A percentile compares a stretch with the other conserved stretches of the same genome.
Evolutionary conservation across 2,329 filamentous ascomycete genomes (phyloP).

Genomic region (Ceratocystis lukuohia): DNA sequence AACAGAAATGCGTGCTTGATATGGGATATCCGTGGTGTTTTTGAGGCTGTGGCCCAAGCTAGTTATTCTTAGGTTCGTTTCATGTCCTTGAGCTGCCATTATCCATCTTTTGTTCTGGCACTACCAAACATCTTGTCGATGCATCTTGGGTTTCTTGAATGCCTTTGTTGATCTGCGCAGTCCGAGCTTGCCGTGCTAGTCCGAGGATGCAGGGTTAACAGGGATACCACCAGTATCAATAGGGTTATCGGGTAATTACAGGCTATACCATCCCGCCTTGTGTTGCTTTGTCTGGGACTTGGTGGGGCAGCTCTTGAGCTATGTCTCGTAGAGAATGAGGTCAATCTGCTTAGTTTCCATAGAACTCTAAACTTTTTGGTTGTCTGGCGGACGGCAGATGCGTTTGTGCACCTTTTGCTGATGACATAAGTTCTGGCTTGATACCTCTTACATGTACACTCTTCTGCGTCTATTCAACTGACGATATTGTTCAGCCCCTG

Average conservation of each 20-base stretch:
- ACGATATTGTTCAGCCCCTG: neutral
- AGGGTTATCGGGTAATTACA: neutral
- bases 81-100: too few species aligned
- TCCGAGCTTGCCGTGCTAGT: neutral
- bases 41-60: too few species aligned
- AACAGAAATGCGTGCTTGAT: neutral
- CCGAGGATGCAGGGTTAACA: neutral
- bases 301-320: conserved; percentile 6
- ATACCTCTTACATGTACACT: neutral
- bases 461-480: too few species aligned
- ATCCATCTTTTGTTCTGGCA: neutral
- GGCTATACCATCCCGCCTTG: neutral
- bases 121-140: neutral
- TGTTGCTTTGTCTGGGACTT: neutral
- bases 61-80: too few species aligned
- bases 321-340: neutral
- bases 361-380: neutral
- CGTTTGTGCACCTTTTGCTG: neutral
- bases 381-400: neutral
- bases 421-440: neutral
- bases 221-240: neutral
- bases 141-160: neutral
- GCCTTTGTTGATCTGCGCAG: too few species aligned
- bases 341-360: neutral
- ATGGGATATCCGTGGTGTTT: neutral